Evolutionary conservation across 257 asterid genomes (phyloP), one percentile per base, ranked within the genome.

Genomic region (Salvia splendens): DNA sequence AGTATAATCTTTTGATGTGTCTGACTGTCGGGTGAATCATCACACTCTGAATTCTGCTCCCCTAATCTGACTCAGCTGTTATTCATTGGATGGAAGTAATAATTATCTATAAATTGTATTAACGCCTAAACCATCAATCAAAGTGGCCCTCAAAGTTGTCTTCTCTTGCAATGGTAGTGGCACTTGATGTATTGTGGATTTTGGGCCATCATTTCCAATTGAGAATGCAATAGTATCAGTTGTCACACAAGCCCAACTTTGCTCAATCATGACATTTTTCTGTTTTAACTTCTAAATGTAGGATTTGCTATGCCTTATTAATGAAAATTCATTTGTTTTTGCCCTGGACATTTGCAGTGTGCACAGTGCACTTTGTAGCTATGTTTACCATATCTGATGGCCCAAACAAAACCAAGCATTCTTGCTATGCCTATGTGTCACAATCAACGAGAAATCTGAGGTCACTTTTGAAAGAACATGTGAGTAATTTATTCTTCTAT

Each of bases 401-500:
- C 67, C 65, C 83, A 46, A 76, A 75, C 71, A 81, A 74, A 72
- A 56, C 79, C 68, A 84, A 79, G 68, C 64, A 71, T 77, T 68
- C 81, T 56, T 86, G 89, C 85, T 73, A 73, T 64, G 97, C 96
- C 77, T 91, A 85, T 80, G 75, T 94, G 80, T 91, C 97, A 54
- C 97, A 77, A 81, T 91, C 99, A 69, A 87, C 99, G 12, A 84
- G 92, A 82, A 80, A 80, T 76, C 80, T 91, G 74, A 85, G 99
- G 83, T 85, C 92, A 56, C 84, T 85, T 78, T 87, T 94, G 68
- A 88, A 82, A 77, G 92, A 90, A 78, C 83, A 91, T 69, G 99
- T 91, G 83, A 79, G 95, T 78, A 48, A 43, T 64, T 32, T 69
- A 28, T 54, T 65, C 67, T 45, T 50, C 67, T 70, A 61, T 17